Evolutionary conservation across 139 green algal species (phyloP), one percentile per base, ranked within the genome.

Genomic region (Closterium sp.): DNA sequence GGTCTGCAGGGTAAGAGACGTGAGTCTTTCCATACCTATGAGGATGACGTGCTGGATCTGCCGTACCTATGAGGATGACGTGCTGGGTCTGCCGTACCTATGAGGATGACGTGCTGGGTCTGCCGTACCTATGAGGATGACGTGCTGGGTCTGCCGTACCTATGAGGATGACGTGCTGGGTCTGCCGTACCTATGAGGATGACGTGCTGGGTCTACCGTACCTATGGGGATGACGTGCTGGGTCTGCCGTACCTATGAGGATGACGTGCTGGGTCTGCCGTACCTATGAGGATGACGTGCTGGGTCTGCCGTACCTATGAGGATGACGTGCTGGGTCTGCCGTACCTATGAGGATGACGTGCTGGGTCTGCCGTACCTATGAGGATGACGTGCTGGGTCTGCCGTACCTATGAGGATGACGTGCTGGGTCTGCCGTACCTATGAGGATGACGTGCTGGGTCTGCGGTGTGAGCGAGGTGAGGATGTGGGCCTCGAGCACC

Each of bases 371-470:
- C n/a, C n/a, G n/a, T n/a, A 98, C 95, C n/a, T n/a, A n/a, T n/a
- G n/a, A n/a, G n/a, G 84, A 98, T 96, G n/a, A 98, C 92, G 21
- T 97, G 96, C 93, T 97, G 84, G 12, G 95, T 97, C 4, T 89
- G 85, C 2, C 36, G 8, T 66, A 66, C 38, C 38, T 19, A 66
- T 66, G 38, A 66, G 38, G 21, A 66, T 66, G 2, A 66, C 4
- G 7, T 66, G 38, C 38, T 66, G 38, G 5, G 2, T 66, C 38
- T 66, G 38, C 4, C 38, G 1, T 12, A 7, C 95, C 96, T 30
- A 98, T 96, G 3, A 98, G 95, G 69, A 98, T 97, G 30, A 98
- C 93, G 12, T 97, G 96, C 92, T 97, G 84, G 9, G 95, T 97
- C 2, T 89, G 85, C 2, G 88, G 35, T 9, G 91, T 93, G 10